Conservation (phyloP, 176 grass and related monocot species). For the Rhynchospora breviuscula region DNA sequence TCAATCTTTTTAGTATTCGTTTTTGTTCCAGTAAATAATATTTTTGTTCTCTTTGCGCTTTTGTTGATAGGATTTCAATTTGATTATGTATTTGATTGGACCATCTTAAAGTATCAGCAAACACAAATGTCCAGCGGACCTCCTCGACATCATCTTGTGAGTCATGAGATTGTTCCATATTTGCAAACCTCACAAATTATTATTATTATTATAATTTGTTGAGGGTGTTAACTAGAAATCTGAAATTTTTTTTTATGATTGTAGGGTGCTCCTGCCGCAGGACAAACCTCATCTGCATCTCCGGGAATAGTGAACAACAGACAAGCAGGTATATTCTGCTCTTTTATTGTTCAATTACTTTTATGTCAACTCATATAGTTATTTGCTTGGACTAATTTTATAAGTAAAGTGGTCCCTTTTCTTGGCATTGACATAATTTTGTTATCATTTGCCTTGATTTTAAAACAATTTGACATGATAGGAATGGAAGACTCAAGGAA, state of each 20-base stretch:
- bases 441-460: background rate
- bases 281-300: slow-evolving; percentile 56
- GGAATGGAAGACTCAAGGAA: slow-evolving; percentile 53
- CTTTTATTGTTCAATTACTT: slow-evolving; percentile 7
- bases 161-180: slow-evolving; percentile 27
- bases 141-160: slow-evolving; percentile 54
- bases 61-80: slow-evolving; percentile 73
- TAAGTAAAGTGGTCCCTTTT: background rate
- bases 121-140: slow-evolving; percentile 63
- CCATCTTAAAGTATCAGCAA: slow-evolving; percentile 92
- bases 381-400: background rate
- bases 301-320: slow-evolving; percentile 44
- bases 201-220: slow-evolving; percentile 27
- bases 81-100: slow-evolving; percentile 98
- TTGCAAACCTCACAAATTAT: background rate
- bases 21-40: background rate
- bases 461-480: slow-evolving; percentile 29
- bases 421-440: background rate
- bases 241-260: slow-evolving; percentile 5
- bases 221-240: background rate
- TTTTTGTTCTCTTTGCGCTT: background rate
- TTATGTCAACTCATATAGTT: slow-evolving; percentile 21
- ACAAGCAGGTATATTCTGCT: slow-evolving; percentile 37
- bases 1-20: background rate
- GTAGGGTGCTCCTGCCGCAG: slow-evolving; percentile 24